Evolutionary conservation across 2,329 filamentous ascomycete species (phyloP).

Genomic region (Myriangium duriaei): DNA sequence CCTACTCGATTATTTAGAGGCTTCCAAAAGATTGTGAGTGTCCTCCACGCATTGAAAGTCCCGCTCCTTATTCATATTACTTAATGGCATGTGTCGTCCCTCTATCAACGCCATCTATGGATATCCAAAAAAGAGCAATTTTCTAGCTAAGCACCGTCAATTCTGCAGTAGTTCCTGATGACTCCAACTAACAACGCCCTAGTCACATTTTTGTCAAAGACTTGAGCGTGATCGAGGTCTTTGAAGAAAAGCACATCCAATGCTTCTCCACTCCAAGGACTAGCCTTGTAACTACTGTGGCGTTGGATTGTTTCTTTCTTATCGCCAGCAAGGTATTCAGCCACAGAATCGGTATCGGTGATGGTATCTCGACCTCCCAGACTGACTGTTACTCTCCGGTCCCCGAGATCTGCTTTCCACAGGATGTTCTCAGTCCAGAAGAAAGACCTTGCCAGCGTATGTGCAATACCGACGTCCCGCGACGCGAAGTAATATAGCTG

Average conservation of each 20-base stretch:
- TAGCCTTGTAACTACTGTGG: constrained; percentile 18
- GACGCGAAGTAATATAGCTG: constrained; percentile 59
- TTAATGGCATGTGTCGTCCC: no score
- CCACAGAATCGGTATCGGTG: constrained; percentile 47
- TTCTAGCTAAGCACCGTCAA: no score
- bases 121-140: no score
- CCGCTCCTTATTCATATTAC: no score
- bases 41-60: no score
- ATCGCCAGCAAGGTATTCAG: constrained; percentile 40
- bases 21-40: no score
- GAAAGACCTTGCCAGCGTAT: constrained; percentile 53
- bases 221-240: constrained; percentile 51
- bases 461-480: constrained; percentile 53
- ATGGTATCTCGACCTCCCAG: constrained; percentile 52
- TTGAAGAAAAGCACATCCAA: constrained; percentile 50
- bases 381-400: constrained; percentile 41
- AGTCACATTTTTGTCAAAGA: constrained; percentile 33
- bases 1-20: no score
- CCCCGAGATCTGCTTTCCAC: constrained; percentile 53
- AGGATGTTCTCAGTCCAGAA: constrained; percentile 61
- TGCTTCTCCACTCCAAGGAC: constrained; percentile 26
- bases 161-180: constrained; percentile 4
- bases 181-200: constrained; percentile 14
- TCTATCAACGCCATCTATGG: no score
- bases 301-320: constrained; percentile 13